phyloP scores from a whole-genome alignment of 2,329 filamentous ascomycete genomes.

The Tolypocladium cylindrosporum region DNA sequence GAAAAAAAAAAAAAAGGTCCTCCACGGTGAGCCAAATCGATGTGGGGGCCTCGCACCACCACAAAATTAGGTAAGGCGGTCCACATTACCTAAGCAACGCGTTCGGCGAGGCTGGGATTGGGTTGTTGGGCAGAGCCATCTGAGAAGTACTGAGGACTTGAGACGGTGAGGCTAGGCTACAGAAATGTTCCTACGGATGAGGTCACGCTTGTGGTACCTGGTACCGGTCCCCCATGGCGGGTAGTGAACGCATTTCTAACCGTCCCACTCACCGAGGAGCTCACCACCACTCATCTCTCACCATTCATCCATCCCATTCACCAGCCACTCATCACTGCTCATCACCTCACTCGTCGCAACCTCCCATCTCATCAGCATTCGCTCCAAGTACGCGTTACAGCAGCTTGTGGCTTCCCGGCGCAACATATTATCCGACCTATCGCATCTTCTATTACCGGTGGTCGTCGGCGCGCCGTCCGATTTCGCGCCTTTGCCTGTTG shows the following conservation, averaged over 20 bases:
- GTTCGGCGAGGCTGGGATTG: not conserved
- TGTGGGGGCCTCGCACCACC: not conserved
- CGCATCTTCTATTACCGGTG: not conserved
- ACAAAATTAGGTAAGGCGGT: not conserved
- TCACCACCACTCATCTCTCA: not conserved
- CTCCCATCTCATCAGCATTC: not conserved
- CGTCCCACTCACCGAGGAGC: not conserved
- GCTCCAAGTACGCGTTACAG: not conserved
- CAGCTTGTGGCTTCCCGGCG: not conserved
- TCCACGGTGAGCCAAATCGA: not conserved
- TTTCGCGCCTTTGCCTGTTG: not conserved
- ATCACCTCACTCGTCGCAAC: not conserved
- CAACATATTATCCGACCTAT: not conserved
- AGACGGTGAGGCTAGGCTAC: not conserved
- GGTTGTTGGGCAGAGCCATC: not conserved
- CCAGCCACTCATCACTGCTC: not conserved
- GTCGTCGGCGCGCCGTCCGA: not conserved
- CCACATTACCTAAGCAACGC: not conserved
- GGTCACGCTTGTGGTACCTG: not conserved
- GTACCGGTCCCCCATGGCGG: not conserved
- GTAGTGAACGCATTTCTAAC: not conserved
- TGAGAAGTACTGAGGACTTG: not conserved
- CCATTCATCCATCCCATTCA: not conserved
- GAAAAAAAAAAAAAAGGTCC: constrained; percentile 8
- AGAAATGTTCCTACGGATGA: not conserved